Base-by-base conservation (phyloP, 2,329 filamentous ascomycete species). In the Paracoccidioides lutzii region DNA sequence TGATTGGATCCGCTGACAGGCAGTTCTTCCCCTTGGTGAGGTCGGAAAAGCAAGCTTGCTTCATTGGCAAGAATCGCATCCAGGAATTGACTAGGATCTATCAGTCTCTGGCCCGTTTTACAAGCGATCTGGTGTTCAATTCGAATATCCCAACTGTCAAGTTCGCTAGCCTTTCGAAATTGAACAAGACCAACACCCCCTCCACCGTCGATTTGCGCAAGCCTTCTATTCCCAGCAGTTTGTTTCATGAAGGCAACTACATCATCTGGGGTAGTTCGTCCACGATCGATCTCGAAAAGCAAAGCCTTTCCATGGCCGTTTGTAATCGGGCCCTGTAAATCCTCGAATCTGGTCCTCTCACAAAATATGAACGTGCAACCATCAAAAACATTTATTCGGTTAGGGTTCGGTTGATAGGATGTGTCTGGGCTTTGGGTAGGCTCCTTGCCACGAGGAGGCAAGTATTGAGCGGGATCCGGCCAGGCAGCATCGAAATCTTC, bases 331-430 rank as follows among this genome's bases (percentile, higher is more conserved):
- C 83, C 81, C 45, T 87, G 73, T 4, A 98, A 75, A 59, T 80
- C 88, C 6, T 88, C 81, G 67, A 84, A 89, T 67, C 97, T 91
- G 2, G 75, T 75, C 54, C 79, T 70, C 54, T 90, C 84, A 61
- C 90, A 85, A 64, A 97, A 95, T 3, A 98, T 77, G 65, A 97
- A 96, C 0, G 85, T 91, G 64, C 90, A 93, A 2, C 87, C 88
- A 9, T 87, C 81, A 62, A 98, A 97, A 0, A 98, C 76, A 33
- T 84, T 81, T 6, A 75, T 73, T 22, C 93, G 80, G 14, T 73
- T 70, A 0, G 75, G 60, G 59, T 91, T 81, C 0, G 93, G 91
- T 6, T 78, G 76, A 66, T 95, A 91, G 10, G 82, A 79, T n/a
- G 81, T 78, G 8, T 81, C 75, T 0, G 83, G 80, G 50, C 85